Evolutionary conservation across 2,329 filamentous ascomycete species (phyloP), one percentile per base, ranked within the genome.

Genomic region (Talaromyces piceae): DNA sequence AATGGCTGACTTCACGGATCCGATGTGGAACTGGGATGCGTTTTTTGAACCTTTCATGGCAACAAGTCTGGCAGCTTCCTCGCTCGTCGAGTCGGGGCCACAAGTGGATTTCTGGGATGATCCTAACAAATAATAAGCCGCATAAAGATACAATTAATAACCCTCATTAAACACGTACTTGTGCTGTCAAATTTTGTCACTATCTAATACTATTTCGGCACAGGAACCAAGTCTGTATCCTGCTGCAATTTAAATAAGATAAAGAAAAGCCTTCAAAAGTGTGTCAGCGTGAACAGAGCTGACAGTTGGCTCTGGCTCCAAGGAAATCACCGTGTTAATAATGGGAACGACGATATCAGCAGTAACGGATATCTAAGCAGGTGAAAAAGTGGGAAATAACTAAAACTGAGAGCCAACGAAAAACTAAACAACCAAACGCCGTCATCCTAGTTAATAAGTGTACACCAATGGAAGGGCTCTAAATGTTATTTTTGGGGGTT

Each of bases 11-110:
- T 50, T 54, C 4, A 54, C 41, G 27, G 51, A 54, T 26, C 47
- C 47, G 9, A 27, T 50, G 4, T 54, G 51, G 51, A 45, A 54
- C 18, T 54, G 51, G 51, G 47, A 54, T 41, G 44, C 47, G 18
- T 54, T 50, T 41, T 54, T 54, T 41, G 43, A 54, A 18, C 48
- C 47, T 27, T 18, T 41, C 12, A 46, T 37, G 30, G n/a, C 48
- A 11, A 18, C 31, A 27, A 41, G 31, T 4, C 30, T 46, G 33
- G 37, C 43, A 13, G 8, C 25, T 1, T 5, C 45, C 11, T 45
- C 46, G 18, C 49, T 49, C 20, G 18, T 12, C 12, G 41, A 49
- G 16, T 6, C 27, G n/a, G 31, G 41, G 8, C 20, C 22, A 20
- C 27, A 22, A n/a, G 25, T 31, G 25, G 44, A 5, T 18, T 18